These are phyloP conservation scores for Cinchona pubescens DNA, from an alignment of 257 asterid species.

Conservation along the genomic window DNA sequence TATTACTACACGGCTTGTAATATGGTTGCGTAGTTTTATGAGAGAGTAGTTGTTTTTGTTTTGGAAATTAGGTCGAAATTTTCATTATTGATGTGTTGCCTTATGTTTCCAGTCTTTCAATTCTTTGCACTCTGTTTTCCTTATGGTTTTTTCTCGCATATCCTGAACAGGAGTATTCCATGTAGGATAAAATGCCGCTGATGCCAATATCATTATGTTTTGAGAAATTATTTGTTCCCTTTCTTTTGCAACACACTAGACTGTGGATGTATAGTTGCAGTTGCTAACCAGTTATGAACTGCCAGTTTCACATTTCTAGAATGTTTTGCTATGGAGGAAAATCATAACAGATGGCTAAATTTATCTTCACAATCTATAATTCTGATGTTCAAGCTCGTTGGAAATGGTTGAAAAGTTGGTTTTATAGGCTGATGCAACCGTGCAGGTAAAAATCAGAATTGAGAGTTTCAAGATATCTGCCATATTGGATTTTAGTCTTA, in stretches of 20 bases:
- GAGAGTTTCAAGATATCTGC: background rate
- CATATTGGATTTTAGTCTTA: background rate
- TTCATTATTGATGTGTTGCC: background rate
- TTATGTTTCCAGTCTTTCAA: background rate
- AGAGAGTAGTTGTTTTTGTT: background rate
- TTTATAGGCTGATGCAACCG: background rate
- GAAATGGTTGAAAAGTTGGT: background rate
- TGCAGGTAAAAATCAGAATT: background rate
- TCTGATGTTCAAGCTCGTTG: background rate
- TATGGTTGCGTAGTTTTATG: background rate
- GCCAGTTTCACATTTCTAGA: background rate
- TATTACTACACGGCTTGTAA: conserved; percentile 30
- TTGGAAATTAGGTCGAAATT: background rate
- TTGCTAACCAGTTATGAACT: background rate
- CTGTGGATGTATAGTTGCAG: background rate
- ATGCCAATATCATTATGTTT: background rate
- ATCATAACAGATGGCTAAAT: background rate
- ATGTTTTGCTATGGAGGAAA: background rate
- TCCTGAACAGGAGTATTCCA: too few species aligned
- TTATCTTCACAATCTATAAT: background rate
- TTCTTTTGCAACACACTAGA: background rate
- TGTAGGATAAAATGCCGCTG: background rate
- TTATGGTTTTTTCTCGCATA: background rate
- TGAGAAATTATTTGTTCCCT: background rate
- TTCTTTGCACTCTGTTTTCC: too few species aligned